These are phyloP conservation scores for Schizosaccharomyces pombe DNA, from an alignment of 805 yeast genomes.

Conservation along the genomic window DNA sequence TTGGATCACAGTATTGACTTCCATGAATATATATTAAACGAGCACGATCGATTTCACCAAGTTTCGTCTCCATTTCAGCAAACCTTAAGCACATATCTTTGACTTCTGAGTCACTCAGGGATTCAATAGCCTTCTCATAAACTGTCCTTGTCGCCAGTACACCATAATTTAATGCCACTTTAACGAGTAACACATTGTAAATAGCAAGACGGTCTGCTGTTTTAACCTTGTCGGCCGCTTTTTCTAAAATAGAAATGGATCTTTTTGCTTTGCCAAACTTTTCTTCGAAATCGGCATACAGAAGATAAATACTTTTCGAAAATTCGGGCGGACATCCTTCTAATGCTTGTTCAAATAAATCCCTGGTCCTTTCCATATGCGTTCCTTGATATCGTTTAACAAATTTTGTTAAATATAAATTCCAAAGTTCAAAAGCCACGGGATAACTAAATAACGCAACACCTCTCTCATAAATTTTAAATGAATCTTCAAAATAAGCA, in stretches of 20 bases:
- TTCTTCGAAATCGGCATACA: conserved; percentile 43
- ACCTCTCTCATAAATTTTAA: conserved; percentile 45
- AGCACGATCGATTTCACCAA: conserved; percentile 34
- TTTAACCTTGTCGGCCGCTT: conserved; percentile 18
- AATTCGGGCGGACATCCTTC: conserved; percentile 25
- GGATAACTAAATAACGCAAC: conserved; percentile 37
- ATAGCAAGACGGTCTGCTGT: conserved; percentile 17
- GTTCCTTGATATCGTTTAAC: conserved; percentile 17
- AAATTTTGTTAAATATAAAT: conserved; percentile 34
- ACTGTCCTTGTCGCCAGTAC: conserved; percentile 23
- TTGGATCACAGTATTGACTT: conserved; percentile 20
- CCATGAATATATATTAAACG: conserved; percentile 39
- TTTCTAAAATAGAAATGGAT: conserved; percentile 25
- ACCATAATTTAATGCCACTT: conserved; percentile 21
- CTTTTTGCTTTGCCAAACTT: conserved; percentile 27
- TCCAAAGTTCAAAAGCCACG: conserved; percentile 47
- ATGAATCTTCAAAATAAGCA: conserved; percentile 25
- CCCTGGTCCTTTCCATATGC: conserved; percentile 34
- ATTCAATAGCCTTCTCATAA: conserved; percentile 29
- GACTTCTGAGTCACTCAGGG: conserved; percentile 22
- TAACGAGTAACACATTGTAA: conserved; percentile 23
- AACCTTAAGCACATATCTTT: conserved; percentile 28
- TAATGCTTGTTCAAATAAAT: conserved; percentile 48
- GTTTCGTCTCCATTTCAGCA: conserved; percentile 29
- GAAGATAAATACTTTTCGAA: conserved; percentile 26